Conservation (phyloP, 805 yeast species). For the Starmerella gropengiesseri region DNA sequence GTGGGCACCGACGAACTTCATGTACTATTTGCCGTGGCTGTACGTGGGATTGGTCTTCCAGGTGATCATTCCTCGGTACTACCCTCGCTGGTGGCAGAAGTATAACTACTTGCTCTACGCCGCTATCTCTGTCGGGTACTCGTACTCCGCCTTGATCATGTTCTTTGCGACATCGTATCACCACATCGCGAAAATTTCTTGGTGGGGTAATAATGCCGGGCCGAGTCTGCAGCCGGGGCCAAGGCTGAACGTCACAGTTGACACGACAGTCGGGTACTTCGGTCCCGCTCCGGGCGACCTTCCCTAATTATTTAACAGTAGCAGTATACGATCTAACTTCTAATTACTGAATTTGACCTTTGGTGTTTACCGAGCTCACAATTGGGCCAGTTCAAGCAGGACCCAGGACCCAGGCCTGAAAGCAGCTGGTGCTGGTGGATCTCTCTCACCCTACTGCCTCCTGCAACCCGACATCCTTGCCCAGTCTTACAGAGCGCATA, state of each 20-base stretch:
- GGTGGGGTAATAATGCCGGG: conserved; percentile 54
- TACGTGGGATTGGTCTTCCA: conserved; percentile 35
- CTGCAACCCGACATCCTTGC: too few species aligned
- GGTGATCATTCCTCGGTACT: conserved; percentile 38
- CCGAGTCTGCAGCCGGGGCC: neutral
- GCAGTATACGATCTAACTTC: too few species aligned
- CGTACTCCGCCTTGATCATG: conserved; percentile 46
- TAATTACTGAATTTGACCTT: too few species aligned
- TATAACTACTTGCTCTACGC: conserved; percentile 44
- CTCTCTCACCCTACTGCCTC: too few species aligned
- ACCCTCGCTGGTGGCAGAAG: conserved; percentile 46
- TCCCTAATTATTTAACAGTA: too few species aligned
- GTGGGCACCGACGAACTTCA: conserved; percentile 29
- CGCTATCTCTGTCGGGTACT: conserved; percentile 51
- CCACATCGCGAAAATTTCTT: conserved; percentile 34
- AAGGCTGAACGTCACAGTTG: neutral
- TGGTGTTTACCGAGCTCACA: too few species aligned
- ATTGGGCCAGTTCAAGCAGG: too few species aligned
- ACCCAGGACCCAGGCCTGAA: too few species aligned
- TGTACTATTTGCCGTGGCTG: conserved; percentile 21
- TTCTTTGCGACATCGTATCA: conserved; percentile 42
- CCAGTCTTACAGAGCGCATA: too few species aligned
- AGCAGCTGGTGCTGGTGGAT: too few species aligned
- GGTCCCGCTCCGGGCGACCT: too few species aligned
- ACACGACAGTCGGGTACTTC: conserved; percentile 4